Percentiles rank a stretch among this genome's conserved stretches.
These are phyloP conservation scores for Cetradonia linearis DNA, from an alignment of 495 filamentous ascomycete genomes.

Conservation along the genomic window DNA sequence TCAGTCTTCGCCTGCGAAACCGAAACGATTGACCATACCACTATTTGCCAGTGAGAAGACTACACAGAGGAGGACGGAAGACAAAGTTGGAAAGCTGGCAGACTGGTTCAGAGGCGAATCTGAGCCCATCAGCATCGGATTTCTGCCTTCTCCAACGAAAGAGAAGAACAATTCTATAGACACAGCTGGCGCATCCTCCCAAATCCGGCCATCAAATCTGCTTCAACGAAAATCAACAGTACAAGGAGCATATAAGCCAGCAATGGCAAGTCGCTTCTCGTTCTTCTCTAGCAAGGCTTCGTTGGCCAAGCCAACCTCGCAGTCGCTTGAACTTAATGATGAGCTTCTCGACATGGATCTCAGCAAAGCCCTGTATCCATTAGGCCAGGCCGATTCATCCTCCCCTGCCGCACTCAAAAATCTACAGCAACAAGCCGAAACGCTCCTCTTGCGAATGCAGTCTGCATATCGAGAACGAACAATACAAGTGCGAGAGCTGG, in stretches of 20 bases:
- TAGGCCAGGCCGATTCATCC: conserved; percentile 10
- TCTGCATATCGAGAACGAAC: conserved; percentile 58
- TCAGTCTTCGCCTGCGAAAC: conserved; percentile 4
- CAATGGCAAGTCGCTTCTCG: conserved; percentile 21
- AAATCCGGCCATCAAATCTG: conserved; percentile 20
- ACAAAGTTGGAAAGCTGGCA: conserved; percentile 29
- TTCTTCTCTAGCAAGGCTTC: conserved; percentile 18
- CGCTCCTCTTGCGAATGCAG: conserved; percentile 44
- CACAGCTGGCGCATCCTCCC: conserved; percentile 17
- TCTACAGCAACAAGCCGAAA: conserved; percentile 38
- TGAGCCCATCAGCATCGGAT: conserved; percentile 37
- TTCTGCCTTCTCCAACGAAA: conserved; percentile 27
- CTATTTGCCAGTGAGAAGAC: neutral
- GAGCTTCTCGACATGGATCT: conserved; percentile 42
- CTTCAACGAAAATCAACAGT: conserved; percentile 7
- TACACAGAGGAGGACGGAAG: conserved; percentile 27
- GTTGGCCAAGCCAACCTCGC: conserved; percentile 18
- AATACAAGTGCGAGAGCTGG: conserved; percentile 46
- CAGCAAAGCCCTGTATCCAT: conserved; percentile 17
- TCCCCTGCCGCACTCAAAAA: conserved; percentile 20
- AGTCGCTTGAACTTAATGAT: conserved; percentile 37
- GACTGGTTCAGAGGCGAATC: conserved; percentile 47
- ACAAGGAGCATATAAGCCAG: conserved; percentile 8
- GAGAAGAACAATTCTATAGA: conserved; percentile 23
- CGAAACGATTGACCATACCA: conserved; percentile 4